Evolutionary conservation across 352 stramenopile species (phyloP), one percentile per base, ranked within the genome.

Genomic region (Globisporangium acanthophoron): DNA sequence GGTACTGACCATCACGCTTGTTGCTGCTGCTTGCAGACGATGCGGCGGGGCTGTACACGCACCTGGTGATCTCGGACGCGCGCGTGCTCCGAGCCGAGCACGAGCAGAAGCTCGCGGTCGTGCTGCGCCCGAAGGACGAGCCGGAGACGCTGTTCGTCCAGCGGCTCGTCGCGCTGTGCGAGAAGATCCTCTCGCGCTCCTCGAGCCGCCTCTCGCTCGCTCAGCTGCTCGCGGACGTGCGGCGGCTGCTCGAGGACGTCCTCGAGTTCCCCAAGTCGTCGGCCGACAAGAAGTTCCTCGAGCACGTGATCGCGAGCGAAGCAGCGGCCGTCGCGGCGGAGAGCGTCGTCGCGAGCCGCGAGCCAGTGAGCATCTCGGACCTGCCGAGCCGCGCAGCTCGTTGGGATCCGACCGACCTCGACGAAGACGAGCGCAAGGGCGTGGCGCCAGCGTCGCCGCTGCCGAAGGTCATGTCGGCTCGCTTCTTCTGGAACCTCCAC

Each of bases 401-500:
- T 0, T 49, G 50, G 29, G 16, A 44, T 3, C 12, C n/a, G 16
- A 24, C 21, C 13, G 40, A 52, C 20, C 2, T 16, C 31, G 57
- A 46, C 7, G 29, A 39, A 35, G 33, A 18, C 2, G 47, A 37
- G 12, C 18, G 1, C 20, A 49, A 43, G 29, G 21, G 16, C 5
- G 18, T 37, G 20, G 50, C 43, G 16, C 0, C 13, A 13, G 43
- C n/a, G 18, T 0, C 57, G 16, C 18, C 18, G 24, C 40, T 31
- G 8, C 31, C n/a, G 15, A 21, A 8, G 33, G 33, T 56, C 5
- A 59, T 66, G 7, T 51, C 62, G 0, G 63, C 60, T 0, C 72
- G 74, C 6, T 53, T 88, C 2, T 86, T 88, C 51, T 83, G 73
- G 69, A 88, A 87, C 61, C 70, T 87, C 13, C 78, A 74, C 53